Evolutionary conservation across 1,284 basidiomycete genomes (phyloP), one percentile per base, ranked within the genome.

Genomic region (Anthracocystis walkeri): DNA sequence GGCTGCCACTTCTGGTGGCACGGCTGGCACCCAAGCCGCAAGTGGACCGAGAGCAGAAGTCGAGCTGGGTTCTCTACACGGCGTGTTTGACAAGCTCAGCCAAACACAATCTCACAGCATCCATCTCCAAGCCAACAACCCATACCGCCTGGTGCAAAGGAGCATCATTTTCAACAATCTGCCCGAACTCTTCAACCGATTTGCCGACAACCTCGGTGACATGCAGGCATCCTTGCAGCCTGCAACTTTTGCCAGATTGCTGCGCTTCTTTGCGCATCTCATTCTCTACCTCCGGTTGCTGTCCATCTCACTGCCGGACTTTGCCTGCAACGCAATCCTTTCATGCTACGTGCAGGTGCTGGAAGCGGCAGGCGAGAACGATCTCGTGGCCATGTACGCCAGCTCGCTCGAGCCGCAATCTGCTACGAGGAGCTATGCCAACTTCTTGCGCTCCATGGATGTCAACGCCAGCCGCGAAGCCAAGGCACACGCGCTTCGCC

Each of bases 191-290:
- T 70, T 84, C 33, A 66, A 67, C 16, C 75, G 81, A 11, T 73
- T 83, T 21, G 81, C 77, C 29, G 73, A 65, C 51, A 75, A 78
- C 20, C 68, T 84, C 41, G 60, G 64, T 14, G 75, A 81, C 29
- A 78, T 83, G 79, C 65, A 75, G 25, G 54, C 53, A 1, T 40
- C 65, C 11, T 40, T 80, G 23, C 73, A 71, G 29, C 77, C 80
- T 33, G 53, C 66, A 7, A 63, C 62, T 0, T 81, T 80, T 55
- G 83, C 82, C 11, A 87, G 88, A 12, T 81, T 89, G 20, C 77
- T 89, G 27, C 92, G 95, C 25, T 99, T 99, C 88, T 97, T 97
- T 82, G 91, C 95, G 0, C 96, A 99, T 81, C 87, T 98, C n/a
- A 93, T 94, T 71, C 90, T 99, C 20, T 95, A 92, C 85, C 88